Evolutionary conservation across 495 filamentous ascomycete genomes (phyloP), one percentile per base, ranked within the genome.

Genomic region (Umbilicaria muhlenbergii): DNA sequence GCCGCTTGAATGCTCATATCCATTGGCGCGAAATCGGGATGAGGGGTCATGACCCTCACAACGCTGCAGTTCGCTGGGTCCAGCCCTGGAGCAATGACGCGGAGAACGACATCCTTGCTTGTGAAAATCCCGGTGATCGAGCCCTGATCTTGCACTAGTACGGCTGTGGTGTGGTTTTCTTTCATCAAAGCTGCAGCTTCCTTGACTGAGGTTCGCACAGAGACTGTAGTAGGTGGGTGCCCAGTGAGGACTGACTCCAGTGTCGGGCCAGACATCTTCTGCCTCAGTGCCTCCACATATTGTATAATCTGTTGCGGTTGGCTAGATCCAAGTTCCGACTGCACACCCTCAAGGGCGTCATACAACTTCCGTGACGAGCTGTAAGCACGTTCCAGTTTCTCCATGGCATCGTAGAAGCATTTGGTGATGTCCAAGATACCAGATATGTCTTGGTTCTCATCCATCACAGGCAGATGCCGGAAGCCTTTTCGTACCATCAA

Each of bases 391-490:
- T 98, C 91, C 46, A 98, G 62, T 65, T 98, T 98, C 68, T 98
- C 91, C 91, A 98, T 98, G 35, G 91, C 91, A 67, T 98, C 91
- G 60, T 98, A 98, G 65, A 98, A 98, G 66, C 91, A 98, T 64
- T 96, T 98, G 21, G 91, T 98, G 56, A 98, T 98, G 68, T 98
- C 91, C 37, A 98, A 71, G 48, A 98, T 87, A 65, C 91, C 91
- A 14, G 89, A 94, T 45, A 98, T 98, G 57, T 98, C 87, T 58
- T 96, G 89, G 63, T 96, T 94, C 70, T 98, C 91, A 60, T 98
- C 91, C 91, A 98, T 98, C 36, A 98, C 91, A 2, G 91, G 91
- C 48, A 98, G 62, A 74, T 98, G 91, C 53, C 91, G 75, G 68
- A 98, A 98, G 12, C 91, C 91, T 63, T 96, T 98, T 44, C 87